Conservation (phyloP, 805 yeast species). For the Wickerhamomyces bisporus region DNA sequence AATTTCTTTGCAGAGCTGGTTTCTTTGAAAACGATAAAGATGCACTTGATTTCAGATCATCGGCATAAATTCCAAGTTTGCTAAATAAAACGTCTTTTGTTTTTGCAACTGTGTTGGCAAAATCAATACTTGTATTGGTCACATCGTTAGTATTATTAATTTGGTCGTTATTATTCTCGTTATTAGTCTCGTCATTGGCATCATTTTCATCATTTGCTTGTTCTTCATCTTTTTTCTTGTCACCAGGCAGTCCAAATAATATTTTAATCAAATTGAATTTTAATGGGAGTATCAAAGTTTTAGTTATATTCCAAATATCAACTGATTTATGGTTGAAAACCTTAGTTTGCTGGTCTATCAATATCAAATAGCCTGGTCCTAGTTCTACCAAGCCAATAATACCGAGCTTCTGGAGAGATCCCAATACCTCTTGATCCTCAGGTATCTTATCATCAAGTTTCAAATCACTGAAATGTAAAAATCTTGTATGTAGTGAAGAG, state of each 20-base stretch:
- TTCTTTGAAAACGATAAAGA: conserved; percentile 17
- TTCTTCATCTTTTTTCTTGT: conserved; percentile 1
- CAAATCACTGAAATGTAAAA: conserved; percentile 4
- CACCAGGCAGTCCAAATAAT: conserved; percentile 6
- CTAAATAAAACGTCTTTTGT: conserved; percentile 20
- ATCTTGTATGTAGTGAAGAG: conserved; percentile 2
- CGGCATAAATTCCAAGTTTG: conserved; percentile 22
- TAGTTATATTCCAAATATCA: conserved; percentile 16
- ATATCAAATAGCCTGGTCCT: conserved; percentile 23
- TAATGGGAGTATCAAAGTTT: conserved; percentile 19
- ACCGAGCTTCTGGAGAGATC: conserved; percentile 9
- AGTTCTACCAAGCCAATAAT: conserved; percentile 18
- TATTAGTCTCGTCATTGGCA: too few species aligned
- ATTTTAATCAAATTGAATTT: conserved; percentile 15
- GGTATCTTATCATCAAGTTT: neutral
- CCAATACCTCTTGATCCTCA: conserved; percentile 3
- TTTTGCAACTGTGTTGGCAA: conserved; percentile 8
- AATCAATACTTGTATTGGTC: neutral
- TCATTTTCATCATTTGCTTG: neutral
- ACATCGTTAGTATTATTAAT: neutral
- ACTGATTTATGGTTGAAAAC: conserved; percentile 13
- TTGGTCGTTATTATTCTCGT: neutral
- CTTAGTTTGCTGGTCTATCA: conserved; percentile 11
- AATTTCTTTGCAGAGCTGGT: conserved; percentile 4
- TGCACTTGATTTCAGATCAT: conserved; percentile 22